Base-by-base conservation (phyloP, 1,284 basidiomycete genomes). In the Puccinia sorghi region DNA sequence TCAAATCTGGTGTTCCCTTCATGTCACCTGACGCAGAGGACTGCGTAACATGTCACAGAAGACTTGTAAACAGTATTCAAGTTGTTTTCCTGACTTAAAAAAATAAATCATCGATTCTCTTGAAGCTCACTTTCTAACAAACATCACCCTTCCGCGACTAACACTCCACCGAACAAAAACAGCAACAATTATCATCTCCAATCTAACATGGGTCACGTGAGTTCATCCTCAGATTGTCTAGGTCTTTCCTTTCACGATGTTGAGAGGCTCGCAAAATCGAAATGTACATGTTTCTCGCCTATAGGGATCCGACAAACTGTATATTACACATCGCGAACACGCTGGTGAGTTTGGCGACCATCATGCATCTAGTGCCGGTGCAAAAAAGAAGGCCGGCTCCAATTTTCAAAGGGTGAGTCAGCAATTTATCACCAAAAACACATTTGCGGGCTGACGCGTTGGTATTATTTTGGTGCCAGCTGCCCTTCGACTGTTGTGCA, bases 401-500 rank as follows among this genome's bases (percentile, higher is more conserved):
- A 77, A 69, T 69, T 77, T 79, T 54, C 46, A 69, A 56, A 12
- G 43, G 67, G 56, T 37, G 52, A 52, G 80, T 67, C 57, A 74
- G 13, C 72, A 71, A 67, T 50, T 57, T 63, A 37, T 43, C 27
- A 73, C 39, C 15, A 6, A 27, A 37, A 63, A 17, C 15, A 63
- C 22, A 54, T 25, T 73, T 59, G 64, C 11, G 54, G 32, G 25
- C 56, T 12, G 25, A 72, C 32, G 1, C 2, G 22, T 72, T 25
- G 15, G 56, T 77, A 15, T 80, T 57, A 25, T 66, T 63, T 12
- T 78, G 86, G 87, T 79, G 92, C 48, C 79, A 81, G 12, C 81
- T 92, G 0, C 91, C 93, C 8, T 94, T 92, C 82, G 93, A 97
- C 85, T 96, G 91, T 83, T 98, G 95, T 82, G 90, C 94, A 0